Conservation (phyloP, 2,329 filamentous ascomycete species). For the Cyphellophora attinorum region DNA sequence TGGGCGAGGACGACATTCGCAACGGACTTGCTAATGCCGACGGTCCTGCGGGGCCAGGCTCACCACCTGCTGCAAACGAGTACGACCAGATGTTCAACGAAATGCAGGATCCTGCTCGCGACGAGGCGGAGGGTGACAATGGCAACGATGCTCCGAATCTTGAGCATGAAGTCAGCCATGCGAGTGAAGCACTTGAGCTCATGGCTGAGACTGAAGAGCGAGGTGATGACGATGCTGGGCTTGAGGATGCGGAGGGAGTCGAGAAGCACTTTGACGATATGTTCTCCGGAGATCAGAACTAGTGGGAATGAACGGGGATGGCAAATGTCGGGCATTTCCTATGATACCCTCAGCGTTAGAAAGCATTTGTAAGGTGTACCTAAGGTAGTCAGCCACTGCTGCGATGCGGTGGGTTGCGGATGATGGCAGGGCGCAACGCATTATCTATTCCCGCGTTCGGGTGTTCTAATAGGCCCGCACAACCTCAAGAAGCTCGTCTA, state of each 20-base stretch:
- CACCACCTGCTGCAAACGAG: constrained; percentile 12
- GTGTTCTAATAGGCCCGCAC: too few species aligned
- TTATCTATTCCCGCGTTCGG: too few species aligned
- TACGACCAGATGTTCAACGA: constrained; percentile 37
- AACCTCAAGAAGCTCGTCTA: too few species aligned
- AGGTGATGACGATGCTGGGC: constrained; percentile 17
- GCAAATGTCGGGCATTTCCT: too few species aligned
- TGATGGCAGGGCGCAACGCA: too few species aligned
- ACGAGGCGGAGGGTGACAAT: constrained; percentile 18
- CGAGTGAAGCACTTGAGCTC: constrained; percentile 35
- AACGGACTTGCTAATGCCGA: constrained; percentile 22
- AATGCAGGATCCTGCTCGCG: constrained; percentile 33
- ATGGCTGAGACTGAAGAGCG: constrained; percentile 18
- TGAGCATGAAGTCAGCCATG: constrained; percentile 32
- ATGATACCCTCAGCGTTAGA: too few species aligned
- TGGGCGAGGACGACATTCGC: constrained; percentile 17
- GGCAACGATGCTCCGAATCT: constrained; percentile 13
- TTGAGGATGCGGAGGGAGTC: constrained; percentile 15
- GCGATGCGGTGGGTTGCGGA: too few species aligned
- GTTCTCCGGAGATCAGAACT: too few species aligned
- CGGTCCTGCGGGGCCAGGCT: constrained; percentile 27
- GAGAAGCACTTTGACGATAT: constrained; percentile 21
- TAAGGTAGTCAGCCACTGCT: too few species aligned
- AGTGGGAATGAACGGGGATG: too few species aligned
- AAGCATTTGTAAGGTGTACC: too few species aligned